phyloP scores from a whole-genome alignment of 2,329 filamentous ascomycete genomes.

The Fusarium denticulatum region DNA sequence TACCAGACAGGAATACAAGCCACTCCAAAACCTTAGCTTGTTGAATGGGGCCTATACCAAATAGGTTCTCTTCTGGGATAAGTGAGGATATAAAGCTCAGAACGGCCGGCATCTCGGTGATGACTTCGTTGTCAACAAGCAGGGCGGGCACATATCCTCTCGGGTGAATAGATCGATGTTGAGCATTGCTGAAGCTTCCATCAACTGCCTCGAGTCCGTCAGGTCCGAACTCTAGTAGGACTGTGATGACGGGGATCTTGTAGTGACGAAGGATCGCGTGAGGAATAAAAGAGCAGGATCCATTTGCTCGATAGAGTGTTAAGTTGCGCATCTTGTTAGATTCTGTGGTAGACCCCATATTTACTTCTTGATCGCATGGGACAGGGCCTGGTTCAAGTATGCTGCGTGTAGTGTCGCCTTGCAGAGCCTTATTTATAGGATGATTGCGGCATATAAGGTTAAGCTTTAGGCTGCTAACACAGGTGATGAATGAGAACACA shows the following conservation, averaged over 20 bases:
- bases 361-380: neutral
- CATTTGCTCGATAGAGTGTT: slow-evolving; percentile 45
- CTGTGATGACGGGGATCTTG: slow-evolving; percentile 36
- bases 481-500: no score
- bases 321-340: slow-evolving; percentile 29
- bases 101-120: slow-evolving; percentile 49
- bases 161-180: slow-evolving; percentile 46
- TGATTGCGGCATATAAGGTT: no score
- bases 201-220: slow-evolving; percentile 43
- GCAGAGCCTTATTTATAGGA: neutral
- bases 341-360: neutral
- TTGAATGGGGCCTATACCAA: slow-evolving; percentile 34
- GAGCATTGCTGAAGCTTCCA: slow-evolving; percentile 43
- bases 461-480: no score
- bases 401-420: accelerated
- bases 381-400: accelerated
- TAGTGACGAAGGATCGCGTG: slow-evolving; percentile 47
- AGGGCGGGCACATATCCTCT: slow-evolving; percentile 47
- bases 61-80: slow-evolving; percentile 23
- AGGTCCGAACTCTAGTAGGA: slow-evolving; percentile 32
- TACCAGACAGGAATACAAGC: slow-evolving; percentile 47
- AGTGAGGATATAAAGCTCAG: slow-evolving; percentile 46
- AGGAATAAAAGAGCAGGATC: slow-evolving; percentile 45
- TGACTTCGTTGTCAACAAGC: slow-evolving; percentile 39
- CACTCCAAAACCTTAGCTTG: slow-evolving; percentile 46